These are phyloP conservation scores for Sanguinoderma infundibulare DNA, from an alignment of 1,284 basidiomycete species.

Conservation along the genomic window DNA sequence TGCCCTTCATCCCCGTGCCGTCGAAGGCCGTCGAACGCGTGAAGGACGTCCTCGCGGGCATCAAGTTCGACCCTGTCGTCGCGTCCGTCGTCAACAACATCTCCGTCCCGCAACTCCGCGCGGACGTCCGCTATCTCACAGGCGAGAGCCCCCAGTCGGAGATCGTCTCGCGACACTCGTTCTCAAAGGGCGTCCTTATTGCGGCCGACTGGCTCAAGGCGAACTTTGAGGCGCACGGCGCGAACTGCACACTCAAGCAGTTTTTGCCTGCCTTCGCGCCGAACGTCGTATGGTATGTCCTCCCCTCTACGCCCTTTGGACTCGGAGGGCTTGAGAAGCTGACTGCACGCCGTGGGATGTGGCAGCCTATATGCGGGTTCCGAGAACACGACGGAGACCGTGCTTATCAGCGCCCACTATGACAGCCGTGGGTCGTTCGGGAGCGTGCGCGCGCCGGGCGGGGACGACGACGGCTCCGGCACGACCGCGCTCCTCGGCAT, in stretches of 20 bases:
- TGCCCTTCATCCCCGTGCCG: conserved; percentile 57
- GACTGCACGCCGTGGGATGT: not conserved
- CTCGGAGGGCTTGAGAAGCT: not conserved
- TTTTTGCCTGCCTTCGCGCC: conserved; percentile 81
- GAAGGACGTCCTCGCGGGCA: conserved; percentile 47
- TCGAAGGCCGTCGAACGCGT: conserved; percentile 52
- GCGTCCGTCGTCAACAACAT: conserved; percentile 67
- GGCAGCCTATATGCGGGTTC: conserved; percentile 59
- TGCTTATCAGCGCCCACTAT: conserved; percentile 83
- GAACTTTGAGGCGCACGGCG: conserved; percentile 74
- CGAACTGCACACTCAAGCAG: conserved; percentile 64
- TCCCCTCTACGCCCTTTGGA: not conserved
- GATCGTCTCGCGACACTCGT: conserved; percentile 80
- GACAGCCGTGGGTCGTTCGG: conserved; percentile 89
- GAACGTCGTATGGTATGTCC: conserved; percentile 77
- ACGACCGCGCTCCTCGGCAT: conserved; percentile 77
- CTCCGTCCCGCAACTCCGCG: conserved; percentile 63
- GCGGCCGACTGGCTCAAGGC: conserved; percentile 81
- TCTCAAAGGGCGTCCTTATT: conserved; percentile 65
- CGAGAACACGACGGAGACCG: conserved; percentile 57
- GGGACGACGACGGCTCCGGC: conserved; percentile 85
- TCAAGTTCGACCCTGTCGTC: conserved; percentile 64
- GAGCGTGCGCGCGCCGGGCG: conserved; percentile 69
- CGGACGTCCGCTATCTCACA: conserved; percentile 80
- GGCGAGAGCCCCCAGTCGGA: conserved; percentile 73